Base-by-base conservation (phyloP, 1,284 basidiomycete genomes). In the Ganoderma multipileum region DNA sequence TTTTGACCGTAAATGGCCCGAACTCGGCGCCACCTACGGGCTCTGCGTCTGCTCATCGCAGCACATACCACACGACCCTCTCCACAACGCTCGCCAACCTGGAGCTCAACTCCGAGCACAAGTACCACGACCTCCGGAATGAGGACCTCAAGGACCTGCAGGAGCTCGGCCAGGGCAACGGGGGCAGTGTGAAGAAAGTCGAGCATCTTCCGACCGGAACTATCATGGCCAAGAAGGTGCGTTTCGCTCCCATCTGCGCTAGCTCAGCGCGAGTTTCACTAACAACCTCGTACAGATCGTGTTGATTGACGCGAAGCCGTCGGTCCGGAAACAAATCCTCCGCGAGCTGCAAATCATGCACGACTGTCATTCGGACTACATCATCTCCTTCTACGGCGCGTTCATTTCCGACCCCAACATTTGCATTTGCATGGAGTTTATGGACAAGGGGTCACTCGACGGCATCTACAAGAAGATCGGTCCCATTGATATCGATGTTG, bases 261-360 rank as follows among this genome's bases (percentile, higher is more conserved):
- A 61, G 54, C 63, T 18, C 36, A 42, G 57, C 57, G 61, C 59
- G 41, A 47, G 42, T 36, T 59, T 33, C 62, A 20, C 61, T 30
- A 60, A 36, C 36, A 38, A 63, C 58, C 47, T 50, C 42, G 58
- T 61, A 59, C 66, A 98, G 96, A 95, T 98, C 77, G 96, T 99
- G 36, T 89, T 99, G 72, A 98, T 99, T 79, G 97, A 99, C 79
- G 97, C 97, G 23, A 98, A 98, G 79, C 95, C 96, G 0, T 91
- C 95, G 1, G 93, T 99, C n/a, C 90, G 97, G 72, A 99, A 99
- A 80, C 98, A 99, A 81, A 99, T 99, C 73, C 85, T 99, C 33
- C 92, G 97, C 67, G 97, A 99, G 79, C 86, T 99, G 67, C 97
- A 99, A 78, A 99, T 99, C 83, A 95, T 99, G 93, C 96, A 98